These are phyloP conservation scores for Drechslera avenae DNA, from an alignment of 2,329 filamentous ascomycete species.

Conservation along the genomic window DNA sequence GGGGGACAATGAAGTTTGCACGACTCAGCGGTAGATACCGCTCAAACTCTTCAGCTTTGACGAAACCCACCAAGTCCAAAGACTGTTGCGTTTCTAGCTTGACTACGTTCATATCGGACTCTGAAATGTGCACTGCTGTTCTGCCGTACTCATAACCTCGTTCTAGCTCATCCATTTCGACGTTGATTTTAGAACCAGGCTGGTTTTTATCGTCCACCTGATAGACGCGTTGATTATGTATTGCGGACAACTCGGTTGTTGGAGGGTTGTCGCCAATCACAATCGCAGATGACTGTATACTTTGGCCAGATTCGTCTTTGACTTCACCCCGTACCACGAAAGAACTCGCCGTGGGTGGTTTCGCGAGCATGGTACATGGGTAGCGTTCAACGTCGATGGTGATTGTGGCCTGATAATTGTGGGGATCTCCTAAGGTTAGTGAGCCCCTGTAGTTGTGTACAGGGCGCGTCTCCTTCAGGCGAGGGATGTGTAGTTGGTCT, in stretches of 20 bases:
- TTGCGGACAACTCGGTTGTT: constrained; percentile 61
- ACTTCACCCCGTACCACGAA: constrained; percentile 65
- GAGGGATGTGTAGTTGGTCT: constrained; percentile 75
- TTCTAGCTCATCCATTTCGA: constrained; percentile 81
- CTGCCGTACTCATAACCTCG: constrained; percentile 94
- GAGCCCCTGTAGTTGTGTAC: constrained; percentile 79
- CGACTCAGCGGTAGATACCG: constrained; percentile 86
- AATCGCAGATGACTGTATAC: constrained; percentile 60
- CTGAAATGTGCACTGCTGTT: constrained; percentile 86
- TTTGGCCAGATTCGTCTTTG: constrained; percentile 53
- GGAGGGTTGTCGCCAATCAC: constrained; percentile 49
- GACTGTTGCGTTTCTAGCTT: constrained; percentile 76
- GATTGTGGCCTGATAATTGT: constrained; percentile 74
- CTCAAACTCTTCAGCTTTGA: constrained; percentile 77
- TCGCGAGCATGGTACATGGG: constrained; percentile 80
- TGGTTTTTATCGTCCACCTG: constrained; percentile 75
- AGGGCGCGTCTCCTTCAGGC: constrained; percentile 75
- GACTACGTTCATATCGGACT: constrained; percentile 86
- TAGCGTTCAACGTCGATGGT: constrained; percentile 89
- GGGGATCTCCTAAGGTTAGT: constrained; percentile 78
- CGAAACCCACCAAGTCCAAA: constrained; percentile 86
- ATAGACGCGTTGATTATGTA: constrained; percentile 81
- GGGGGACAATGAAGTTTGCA: constrained; percentile 75
- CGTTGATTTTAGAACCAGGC: constrained; percentile 78
- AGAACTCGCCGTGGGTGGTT: constrained; percentile 74